Base-by-base conservation (phyloP, 1,284 basidiomycete species). In the Termitomyces sp. region DNA sequence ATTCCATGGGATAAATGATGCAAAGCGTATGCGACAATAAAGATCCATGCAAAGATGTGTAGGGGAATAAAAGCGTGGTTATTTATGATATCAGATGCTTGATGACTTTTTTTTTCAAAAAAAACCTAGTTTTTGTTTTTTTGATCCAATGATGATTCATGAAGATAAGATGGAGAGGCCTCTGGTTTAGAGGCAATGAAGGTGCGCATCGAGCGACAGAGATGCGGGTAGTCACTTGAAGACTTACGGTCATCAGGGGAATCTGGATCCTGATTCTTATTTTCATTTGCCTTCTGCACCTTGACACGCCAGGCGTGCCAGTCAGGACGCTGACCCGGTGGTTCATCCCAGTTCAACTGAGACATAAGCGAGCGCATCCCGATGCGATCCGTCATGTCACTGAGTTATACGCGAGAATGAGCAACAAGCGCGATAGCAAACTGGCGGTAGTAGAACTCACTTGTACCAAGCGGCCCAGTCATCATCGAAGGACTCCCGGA, bases 351-450 rank as follows among this genome's bases (percentile, higher is more conserved):
- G n/a, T 63, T 60, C n/a, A 81, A 63, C 40, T 75, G 70, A 6
- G 73, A 66, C 49, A 67, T 65, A 31, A 86, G 68, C 46, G 71
- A 69, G 35, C 81, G 78, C 70, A 86, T 77, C 43, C 76, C 74
- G 37, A 84, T 82, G n/a, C 86, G 81, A 60, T 86, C 83, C 47
- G 72, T 72, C 87, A 89, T 89, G 59, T 89, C 87, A 56, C 86
- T 89, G 54, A 16, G 41, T 13, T 54, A 24, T 40, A 34, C 9
- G 30, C 28, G n/a, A 41, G 19, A n/a, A 42, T 41, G 9, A 55
- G 44, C 26, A 18, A 3, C 7, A n/a, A 9, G 9, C 31, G 2
- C 21, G 16, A 14, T 21, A n/a, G 11, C 10, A 14, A 5, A 24
- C 21, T 30, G 9, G 9, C 10, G 9, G 9, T 4, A 30, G n/a